Evolutionary conservation across 192 early-diverging fungal genomes (phyloP).

Genomic region (Coemansia sp.): DNA sequence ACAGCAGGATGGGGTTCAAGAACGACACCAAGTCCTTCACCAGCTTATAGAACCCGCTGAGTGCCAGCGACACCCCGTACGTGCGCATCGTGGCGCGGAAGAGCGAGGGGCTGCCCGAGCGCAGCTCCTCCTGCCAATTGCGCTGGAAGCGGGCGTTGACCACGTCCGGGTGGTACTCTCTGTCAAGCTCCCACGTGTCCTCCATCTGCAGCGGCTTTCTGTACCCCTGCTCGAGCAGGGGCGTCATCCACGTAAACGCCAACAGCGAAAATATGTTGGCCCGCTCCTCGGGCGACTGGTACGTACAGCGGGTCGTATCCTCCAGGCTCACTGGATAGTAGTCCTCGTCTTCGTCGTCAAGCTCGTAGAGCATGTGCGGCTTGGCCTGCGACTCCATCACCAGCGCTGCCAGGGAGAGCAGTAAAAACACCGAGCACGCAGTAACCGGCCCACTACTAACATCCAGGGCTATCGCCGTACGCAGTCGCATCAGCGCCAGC

Average conservation of each 20-base stretch:
- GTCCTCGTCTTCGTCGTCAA: constrained; percentile 20
- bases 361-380: constrained; percentile 28
- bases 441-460: constrained; percentile 9
- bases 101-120: constrained; percentile 65
- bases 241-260: constrained; percentile 90
- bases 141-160: constrained; percentile 72
- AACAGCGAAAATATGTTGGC: constrained; percentile 83
- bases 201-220: constrained; percentile 73
- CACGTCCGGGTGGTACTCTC: constrained; percentile 61
- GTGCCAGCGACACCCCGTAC: constrained; percentile 70
- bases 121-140: constrained; percentile 72
- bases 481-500: constrained; percentile 37
- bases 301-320: neutral
- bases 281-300: constrained; percentile 67
- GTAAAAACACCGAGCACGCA: constrained; percentile 20
- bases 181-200: constrained; percentile 75
- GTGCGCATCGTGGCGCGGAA: constrained; percentile 63
- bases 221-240: constrained; percentile 78
- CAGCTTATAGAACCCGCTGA: constrained; percentile 80
- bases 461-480: constrained; percentile 22
- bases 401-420: constrained; percentile 33
- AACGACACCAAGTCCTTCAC: constrained; percentile 80
- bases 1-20: constrained; percentile 81
- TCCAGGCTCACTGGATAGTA: neutral
- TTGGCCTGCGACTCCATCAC: constrained; percentile 40